Percentiles rank a stretch among this genome's conserved stretches.
Conservation (phyloP, 2,329 filamentous ascomycete species). For the Fusarium austroafricanum region DNA sequence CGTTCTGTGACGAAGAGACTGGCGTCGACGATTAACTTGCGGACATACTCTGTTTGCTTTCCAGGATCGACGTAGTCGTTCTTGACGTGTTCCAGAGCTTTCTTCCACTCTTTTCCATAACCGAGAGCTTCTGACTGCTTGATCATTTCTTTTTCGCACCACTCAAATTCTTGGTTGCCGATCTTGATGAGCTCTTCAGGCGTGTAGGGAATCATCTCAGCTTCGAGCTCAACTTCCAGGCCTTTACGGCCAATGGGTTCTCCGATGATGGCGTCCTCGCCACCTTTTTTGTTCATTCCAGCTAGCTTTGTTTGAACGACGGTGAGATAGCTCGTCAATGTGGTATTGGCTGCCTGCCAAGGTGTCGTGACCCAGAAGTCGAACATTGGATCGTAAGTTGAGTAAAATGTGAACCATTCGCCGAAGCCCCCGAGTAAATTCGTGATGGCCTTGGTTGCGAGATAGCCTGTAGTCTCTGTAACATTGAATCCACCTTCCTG, state of each 20-base stretch:
- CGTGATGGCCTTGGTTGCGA: constrained; percentile 16
- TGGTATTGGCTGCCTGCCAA: constrained; percentile 16
- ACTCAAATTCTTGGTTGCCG: constrained; percentile 30
- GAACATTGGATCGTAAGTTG: constrained; percentile 29
- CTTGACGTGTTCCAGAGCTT: constrained; percentile 27
- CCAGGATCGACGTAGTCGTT: constrained; percentile 35
- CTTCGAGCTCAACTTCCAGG: constrained; percentile 27
- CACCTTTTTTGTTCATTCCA: constrained; percentile 17
- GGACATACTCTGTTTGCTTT: constrained; percentile 25
- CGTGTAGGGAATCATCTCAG: constrained; percentile 32
- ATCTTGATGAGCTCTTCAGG: constrained; percentile 32
- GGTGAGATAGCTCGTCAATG: background rate
- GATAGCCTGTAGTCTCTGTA: constrained; percentile 27
- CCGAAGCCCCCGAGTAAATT: constrained; percentile 8
- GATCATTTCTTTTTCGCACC: constrained; percentile 36
- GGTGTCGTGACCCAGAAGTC: constrained; percentile 36
- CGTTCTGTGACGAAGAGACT: constrained; percentile 33
- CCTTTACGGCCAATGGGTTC: constrained; percentile 31
- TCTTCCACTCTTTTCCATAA: constrained; percentile 32
- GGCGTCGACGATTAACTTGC: constrained; percentile 25
- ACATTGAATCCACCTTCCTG: constrained; percentile 20
- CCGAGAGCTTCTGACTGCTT: constrained; percentile 27
- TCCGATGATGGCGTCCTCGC: constrained; percentile 15
- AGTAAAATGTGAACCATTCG: constrained; percentile 34
- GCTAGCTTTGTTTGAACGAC: constrained; percentile 21